Base-by-base conservation (phyloP, 805 yeast species). In the Teunomyces atbi region DNA sequence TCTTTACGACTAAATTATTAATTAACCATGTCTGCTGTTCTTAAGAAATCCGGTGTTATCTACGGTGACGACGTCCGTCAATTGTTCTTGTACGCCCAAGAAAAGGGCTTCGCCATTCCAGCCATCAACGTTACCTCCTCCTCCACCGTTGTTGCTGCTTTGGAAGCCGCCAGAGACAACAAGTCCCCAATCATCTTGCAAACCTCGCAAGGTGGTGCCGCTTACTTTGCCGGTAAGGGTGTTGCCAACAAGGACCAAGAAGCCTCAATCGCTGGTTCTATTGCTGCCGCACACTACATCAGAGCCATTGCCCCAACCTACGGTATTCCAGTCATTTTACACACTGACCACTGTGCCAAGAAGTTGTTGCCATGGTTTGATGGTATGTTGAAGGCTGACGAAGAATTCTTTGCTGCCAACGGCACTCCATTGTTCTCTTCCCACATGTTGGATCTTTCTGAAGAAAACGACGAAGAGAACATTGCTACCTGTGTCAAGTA, bases 191-290 rank as follows among this genome's bases (percentile, higher is more conserved):
- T 94, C 76, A 89, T 94, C 70, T 77, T 94, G 68, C 99, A 94
- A 78, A 83, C 92, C 60, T 92, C 98, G 52, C 90, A 94, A 74
- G 99, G 99, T 79, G 99, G 99, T 81, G 96, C 99, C 60, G 98
- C 98, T 55, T 94, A 83, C 89, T 94, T 94, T 71, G 99, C 99
- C 56, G 99, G 99, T 78, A 94, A 94, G 84, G 99, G 98, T 78
- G 90, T 94, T 60, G 79, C 81, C 71, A 94, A 94, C 87, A 79
- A 79, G 64, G 85, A 89, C 79, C 98, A 94, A 79, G 76, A 77
- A 64, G 99, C 98, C 51, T 86, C 98, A 53, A 88, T 94, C 74
- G 84, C 83, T 50, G 99, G 99, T 74, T 75, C 96, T 66, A 69
- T 94, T 66, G 97, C 99, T 62, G 98, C 97, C 66, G 99, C 96